Evolutionary conservation across 805 yeast species (phyloP).

Genomic region (Kluyveromyces nonfermentans): DNA sequence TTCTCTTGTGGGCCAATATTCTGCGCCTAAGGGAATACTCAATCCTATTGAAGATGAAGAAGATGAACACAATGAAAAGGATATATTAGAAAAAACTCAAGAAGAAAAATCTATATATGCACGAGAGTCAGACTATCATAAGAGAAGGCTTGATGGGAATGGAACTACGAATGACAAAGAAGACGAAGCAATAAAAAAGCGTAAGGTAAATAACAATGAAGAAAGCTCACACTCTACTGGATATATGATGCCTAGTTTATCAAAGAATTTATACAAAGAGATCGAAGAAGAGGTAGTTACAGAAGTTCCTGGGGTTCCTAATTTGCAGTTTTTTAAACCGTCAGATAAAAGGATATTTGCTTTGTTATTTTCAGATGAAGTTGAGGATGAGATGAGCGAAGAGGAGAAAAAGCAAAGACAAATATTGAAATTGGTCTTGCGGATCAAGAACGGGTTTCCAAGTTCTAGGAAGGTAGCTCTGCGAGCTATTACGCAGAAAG

Average conservation of each 20-base stretch:
- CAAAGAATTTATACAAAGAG: slow-evolving; percentile 21
- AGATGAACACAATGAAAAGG: slow-evolving; percentile 21
- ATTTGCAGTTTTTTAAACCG: slow-evolving; percentile 58
- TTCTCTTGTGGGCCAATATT: slow-evolving; percentile 32
- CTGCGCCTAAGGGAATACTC: slow-evolving; percentile 31
- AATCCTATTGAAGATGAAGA: slow-evolving; percentile 21
- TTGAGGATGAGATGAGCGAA: slow-evolving; percentile 30
- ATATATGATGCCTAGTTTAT: slow-evolving; percentile 47
- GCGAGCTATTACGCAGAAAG: slow-evolving; percentile 54
- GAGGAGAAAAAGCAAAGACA: slow-evolving; percentile 52
- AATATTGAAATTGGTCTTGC: slow-evolving; percentile 54
- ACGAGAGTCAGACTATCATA: slow-evolving; percentile 42
- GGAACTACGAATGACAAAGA: background rate
- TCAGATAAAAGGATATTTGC: slow-evolving; percentile 68
- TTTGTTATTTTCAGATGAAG: slow-evolving; percentile 35
- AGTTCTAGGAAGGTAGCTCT: slow-evolving; percentile 57
- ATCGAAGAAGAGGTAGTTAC: slow-evolving; percentile 35
- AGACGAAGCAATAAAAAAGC: slow-evolving; percentile 7
- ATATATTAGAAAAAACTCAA: slow-evolving; percentile 22
- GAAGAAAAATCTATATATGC: slow-evolving; percentile 24
- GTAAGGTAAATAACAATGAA: slow-evolving; percentile 16
- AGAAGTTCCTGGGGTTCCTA: slow-evolving; percentile 56
- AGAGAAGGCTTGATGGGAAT: slow-evolving; percentile 28
- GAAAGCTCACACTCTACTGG: slow-evolving; percentile 24
- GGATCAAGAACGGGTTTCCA: slow-evolving; percentile 72